These are phyloP conservation scores for Apiotrichum gamsii DNA, from an alignment of 1,284 basidiomycete genomes.

Conservation along the genomic window DNA sequence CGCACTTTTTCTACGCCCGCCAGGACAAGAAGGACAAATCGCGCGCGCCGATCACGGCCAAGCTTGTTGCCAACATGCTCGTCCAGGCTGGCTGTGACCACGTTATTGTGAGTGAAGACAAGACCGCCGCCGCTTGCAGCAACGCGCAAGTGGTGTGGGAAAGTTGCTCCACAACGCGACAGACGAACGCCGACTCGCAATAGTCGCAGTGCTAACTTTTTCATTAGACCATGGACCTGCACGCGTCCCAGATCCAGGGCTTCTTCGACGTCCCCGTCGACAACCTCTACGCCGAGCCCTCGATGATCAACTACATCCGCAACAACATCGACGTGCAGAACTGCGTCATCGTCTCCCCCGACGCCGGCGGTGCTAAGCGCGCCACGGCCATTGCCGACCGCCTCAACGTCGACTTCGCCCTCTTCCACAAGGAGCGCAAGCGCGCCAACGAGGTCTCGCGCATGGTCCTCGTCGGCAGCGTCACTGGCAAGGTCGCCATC, in stretches of 20 bases:
- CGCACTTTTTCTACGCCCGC: conserved; percentile 87
- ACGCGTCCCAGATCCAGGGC: conserved; percentile 97
- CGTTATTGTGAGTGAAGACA: conserved; percentile 71
- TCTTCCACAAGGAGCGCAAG: conserved; percentile 99
- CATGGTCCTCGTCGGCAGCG: conserved; percentile 96
- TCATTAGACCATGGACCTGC: conserved; percentile 85
- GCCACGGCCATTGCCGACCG: conserved; percentile 97
- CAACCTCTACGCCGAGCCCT: conserved; percentile 97
- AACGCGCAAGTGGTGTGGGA: background rate
- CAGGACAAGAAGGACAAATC: conserved; percentile 99
- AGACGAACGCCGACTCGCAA: background rate
- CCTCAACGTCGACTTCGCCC: conserved; percentile 93
- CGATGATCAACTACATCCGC: conserved; percentile 89
- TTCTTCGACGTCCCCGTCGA: conserved; percentile 99
- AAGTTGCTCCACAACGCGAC: too few relatives aligned
- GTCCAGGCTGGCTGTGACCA: conserved; percentile 97
- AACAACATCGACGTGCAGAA: conserved; percentile 81
- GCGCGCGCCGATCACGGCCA: conserved; percentile 95
- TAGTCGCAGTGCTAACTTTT: too few relatives aligned
- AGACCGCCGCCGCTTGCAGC: too few relatives aligned
- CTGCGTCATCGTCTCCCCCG: conserved; percentile 95
- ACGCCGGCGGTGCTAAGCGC: conserved; percentile 96
- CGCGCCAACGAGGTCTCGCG: conserved; percentile 99
- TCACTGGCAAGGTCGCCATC: conserved; percentile 88
- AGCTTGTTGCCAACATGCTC: conserved; percentile 98